Conservation (phyloP, 78 protist genomes). For the Parvularia atlantis region DNA sequence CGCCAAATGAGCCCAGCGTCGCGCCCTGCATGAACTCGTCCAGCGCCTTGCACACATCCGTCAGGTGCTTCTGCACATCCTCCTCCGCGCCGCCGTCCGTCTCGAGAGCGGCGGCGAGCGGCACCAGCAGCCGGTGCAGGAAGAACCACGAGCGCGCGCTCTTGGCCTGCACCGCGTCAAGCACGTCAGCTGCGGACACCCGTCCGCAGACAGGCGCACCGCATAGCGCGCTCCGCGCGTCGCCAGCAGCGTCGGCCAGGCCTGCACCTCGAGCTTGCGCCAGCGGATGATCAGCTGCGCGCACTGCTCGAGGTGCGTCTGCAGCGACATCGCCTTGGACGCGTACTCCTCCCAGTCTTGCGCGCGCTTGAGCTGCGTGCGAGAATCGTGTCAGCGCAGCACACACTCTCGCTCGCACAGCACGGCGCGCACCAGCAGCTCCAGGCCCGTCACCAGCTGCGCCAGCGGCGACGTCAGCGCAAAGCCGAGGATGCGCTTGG, state of each 20-base stretch:
- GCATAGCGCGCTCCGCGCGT: not conserved
- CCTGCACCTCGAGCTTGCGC: slow-evolving; percentile 42
- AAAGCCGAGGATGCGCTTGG: slow-evolving; percentile 18
- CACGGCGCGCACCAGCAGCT: slow-evolving; percentile 10
- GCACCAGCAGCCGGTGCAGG: not conserved
- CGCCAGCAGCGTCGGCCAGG: slow-evolving; percentile 38
- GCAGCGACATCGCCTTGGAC: slow-evolving; percentile 19
- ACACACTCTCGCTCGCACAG: too few species aligned
- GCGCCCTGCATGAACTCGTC: not conserved
- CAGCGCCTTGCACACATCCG: not conserved
- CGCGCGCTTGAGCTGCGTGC: too few species aligned
- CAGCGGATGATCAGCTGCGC: slow-evolving; percentile 30
- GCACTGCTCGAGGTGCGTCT: not conserved
- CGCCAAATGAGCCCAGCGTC: slow-evolving; percentile 2
- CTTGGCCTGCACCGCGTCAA: too few species aligned
- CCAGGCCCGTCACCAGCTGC: slow-evolving; percentile 28
- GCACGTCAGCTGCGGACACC: too few species aligned
- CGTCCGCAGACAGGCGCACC: not conserved
- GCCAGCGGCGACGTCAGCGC: slow-evolving; percentile 29
- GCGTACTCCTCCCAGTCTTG: slow-evolving; percentile 56
- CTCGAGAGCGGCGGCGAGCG: not conserved
- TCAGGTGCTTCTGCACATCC: not conserved
- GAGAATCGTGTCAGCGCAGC: too few species aligned
- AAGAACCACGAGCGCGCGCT: not conserved
- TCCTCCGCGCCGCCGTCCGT: not conserved